These are phyloP conservation scores for Helichrysum umbraculigerum DNA, from an alignment of 129 eudicot genomes.

Conservation along the genomic window DNA sequence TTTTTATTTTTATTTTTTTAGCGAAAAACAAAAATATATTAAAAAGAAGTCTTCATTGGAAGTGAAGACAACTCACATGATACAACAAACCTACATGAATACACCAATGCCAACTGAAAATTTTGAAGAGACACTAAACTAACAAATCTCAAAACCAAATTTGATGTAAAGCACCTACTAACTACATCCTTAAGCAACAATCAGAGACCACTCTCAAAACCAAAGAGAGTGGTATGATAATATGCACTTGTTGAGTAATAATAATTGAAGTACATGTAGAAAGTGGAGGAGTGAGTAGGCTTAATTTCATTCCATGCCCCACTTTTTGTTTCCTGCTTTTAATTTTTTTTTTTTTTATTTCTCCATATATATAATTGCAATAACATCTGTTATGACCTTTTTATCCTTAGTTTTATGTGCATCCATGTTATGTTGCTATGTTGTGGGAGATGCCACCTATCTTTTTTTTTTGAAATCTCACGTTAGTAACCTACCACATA, in stretches of 20 bases:
- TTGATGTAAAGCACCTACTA: too few relatives aligned
- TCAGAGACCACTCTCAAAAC: too few relatives aligned
- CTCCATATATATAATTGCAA: neutral
- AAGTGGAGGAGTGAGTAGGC: slow-evolving; percentile 17
- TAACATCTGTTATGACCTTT: slow-evolving; percentile 16
- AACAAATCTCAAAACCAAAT: too few relatives aligned
- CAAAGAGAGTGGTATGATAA: too few relatives aligned
- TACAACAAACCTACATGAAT: too few relatives aligned
- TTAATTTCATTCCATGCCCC: slow-evolving; percentile 21
- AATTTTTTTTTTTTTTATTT: neutral
- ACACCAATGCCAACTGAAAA: too few relatives aligned
- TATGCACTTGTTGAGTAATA: neutral
- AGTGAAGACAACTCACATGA: too few relatives aligned
- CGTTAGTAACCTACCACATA: slow-evolving; percentile 5
- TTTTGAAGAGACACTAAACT: too few relatives aligned
- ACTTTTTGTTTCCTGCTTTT: slow-evolving; percentile 15
- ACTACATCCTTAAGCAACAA: too few relatives aligned
- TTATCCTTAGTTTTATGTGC: neutral
- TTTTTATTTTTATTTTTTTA: too few relatives aligned
- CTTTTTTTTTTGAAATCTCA: slow-evolving; percentile 6
- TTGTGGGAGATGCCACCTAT: slow-evolving; percentile 9
- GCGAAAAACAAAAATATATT: too few relatives aligned
- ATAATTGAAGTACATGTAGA: slow-evolving; percentile 20
- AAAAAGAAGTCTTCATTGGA: too few relatives aligned
- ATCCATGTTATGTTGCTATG: neutral